A percentile compares a stretch with the other conserved stretches of the same genome.
These are phyloP conservation scores for Sistotremastrum suecicum DNA, from an alignment of 768 basidiomycete species.

Conservation along the genomic window DNA sequence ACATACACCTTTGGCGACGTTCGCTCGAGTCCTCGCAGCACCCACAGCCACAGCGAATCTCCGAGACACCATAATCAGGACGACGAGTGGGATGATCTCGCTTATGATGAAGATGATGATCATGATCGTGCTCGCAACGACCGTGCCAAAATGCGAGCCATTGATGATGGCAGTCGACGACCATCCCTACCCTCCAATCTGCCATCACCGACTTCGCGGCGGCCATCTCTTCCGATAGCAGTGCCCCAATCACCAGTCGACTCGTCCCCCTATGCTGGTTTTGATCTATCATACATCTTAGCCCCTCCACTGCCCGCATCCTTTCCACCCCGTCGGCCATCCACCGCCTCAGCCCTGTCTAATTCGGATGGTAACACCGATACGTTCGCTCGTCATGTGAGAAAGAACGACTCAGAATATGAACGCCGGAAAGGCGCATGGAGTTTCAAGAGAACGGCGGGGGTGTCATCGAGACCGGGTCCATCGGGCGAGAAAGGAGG, in stretches of 20 bases:
- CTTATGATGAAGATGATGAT: constrained; percentile 21
- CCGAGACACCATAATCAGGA: constrained; percentile 1
- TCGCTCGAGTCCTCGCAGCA: constrained; percentile 3
- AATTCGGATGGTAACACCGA: constrained; percentile 20
- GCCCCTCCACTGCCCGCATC: not conserved
- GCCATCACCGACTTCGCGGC: constrained; percentile 5
- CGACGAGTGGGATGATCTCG: constrained; percentile 12
- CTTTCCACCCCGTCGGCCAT: too few relatives aligned
- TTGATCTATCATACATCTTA: constrained; percentile 33
- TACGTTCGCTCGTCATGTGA: constrained; percentile 23
- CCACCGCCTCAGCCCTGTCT: too few relatives aligned
- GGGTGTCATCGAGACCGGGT: constrained; percentile 15
- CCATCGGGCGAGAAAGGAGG: not conserved
- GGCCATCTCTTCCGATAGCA: not conserved
- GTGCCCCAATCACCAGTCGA: not conserved
- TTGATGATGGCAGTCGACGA: constrained; percentile 26
- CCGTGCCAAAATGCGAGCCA: constrained; percentile 28
- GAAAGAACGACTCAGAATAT: constrained; percentile 28
- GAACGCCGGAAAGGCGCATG: constrained; percentile 30
- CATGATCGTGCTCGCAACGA: constrained; percentile 16
- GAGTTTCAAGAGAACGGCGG: constrained; percentile 44
- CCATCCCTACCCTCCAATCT: constrained; percentile 27
- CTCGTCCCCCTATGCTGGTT: constrained; percentile 19
- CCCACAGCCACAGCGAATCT: too few relatives aligned
- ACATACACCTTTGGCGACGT: constrained; percentile 29